Evolutionary conservation across 257 asterid species (phyloP).

Genomic region (Nicotiana benthamiana): DNA sequence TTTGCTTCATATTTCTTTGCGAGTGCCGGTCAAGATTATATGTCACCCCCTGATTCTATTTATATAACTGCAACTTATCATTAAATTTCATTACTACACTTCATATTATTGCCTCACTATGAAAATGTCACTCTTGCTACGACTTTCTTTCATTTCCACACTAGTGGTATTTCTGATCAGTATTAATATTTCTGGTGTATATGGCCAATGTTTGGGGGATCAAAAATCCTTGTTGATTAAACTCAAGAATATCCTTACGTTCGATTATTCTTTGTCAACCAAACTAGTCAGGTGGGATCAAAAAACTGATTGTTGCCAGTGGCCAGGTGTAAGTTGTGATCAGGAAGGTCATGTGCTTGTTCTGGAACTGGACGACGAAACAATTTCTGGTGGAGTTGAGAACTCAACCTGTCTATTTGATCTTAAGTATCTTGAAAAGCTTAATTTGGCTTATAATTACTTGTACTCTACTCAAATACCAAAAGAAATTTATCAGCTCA

Average conservation of each 20-base stretch:
- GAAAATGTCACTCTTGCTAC: background rate
- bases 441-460: conserved; percentile 43
- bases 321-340: conserved; percentile 55
- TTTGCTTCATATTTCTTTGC: background rate
- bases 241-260: background rate
- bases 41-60: background rate
- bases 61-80: background rate
- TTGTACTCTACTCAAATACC: conserved; percentile 32
- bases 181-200: background rate
- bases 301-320: conserved; percentile 39
- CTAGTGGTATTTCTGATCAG: background rate
- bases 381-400: conserved; percentile 27
- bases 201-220: conserved; percentile 11
- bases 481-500: conserved; percentile 23
- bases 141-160: background rate
- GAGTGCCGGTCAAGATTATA: background rate
- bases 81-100: background rate
- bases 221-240: conserved; percentile 11
- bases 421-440: conserved; percentile 27
- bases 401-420: conserved; percentile 32
- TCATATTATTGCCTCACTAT: background rate
- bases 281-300: conserved; percentile 29
- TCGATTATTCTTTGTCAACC: background rate
- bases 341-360: conserved; percentile 32
- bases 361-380: conserved; percentile 32